Evolutionary conservation across 768 basidiomycete genomes (phyloP), one percentile per base, ranked within the genome.

Genomic region (Crepidotus variabilis): DNA sequence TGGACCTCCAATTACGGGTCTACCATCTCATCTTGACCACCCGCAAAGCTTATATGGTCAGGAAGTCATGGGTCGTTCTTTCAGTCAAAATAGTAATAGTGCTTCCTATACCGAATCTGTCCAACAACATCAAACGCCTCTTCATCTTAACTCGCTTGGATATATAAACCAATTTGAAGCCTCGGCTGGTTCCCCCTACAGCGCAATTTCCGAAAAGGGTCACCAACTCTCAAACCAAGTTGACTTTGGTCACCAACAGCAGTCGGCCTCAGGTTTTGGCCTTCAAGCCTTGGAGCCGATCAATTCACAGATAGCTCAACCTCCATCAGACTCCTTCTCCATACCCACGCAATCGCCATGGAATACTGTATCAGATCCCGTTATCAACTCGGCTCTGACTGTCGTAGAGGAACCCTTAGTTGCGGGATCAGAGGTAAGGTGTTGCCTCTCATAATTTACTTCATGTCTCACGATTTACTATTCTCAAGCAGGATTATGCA

Each of bases 191-290:
- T 56, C 35, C 32, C 60, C 18, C 48, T 59, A 34, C 60, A 60
- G 57, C 58, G 58, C 33, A 59, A 55, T 50, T 13, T 46, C 24
- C 54, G 60, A 60, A n/a, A 55, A 63, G 6, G 39, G 39, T 43
- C 58, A 50, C 22, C 62, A 55, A 35, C 61, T 59, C 43, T 47
- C 50, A 35, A n/a, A 59, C 36, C 59, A 59, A 22, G 49, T 52
- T 3, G 60, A 62, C 21, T 56, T 56, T n/a, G 35, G 11, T 28
- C 61, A 61, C 24, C 52, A 56, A 23, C 54, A 55, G 48, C 21
- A 10, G 8, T 34, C 24, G 13, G 34, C 33, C 28, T 48, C 47
- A 45, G 10, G 32, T 5, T 50, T 49, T 18, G 23, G 54, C 21
- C 28, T 35, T 18, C 33, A 47, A 18, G 35, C 57, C 39, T 23